Evolutionary conservation across 257 asterid species (phyloP).

Genomic region (Capsicum baccatum): DNA sequence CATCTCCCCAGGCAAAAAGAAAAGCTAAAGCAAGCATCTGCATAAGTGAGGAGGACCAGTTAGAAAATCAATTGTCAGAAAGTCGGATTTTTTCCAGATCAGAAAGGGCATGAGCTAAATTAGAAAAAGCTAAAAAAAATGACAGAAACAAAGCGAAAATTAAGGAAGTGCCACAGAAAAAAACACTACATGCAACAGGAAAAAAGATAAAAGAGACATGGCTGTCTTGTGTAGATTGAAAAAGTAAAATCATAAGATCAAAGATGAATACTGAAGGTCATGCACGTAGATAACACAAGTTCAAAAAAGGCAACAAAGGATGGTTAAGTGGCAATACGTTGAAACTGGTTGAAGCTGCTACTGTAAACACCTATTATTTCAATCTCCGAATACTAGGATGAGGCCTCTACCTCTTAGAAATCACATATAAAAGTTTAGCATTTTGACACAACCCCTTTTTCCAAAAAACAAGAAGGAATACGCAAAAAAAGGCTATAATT

Average conservation of each 20-base stretch:
- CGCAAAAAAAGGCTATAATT: background rate
- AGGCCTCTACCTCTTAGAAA: background rate
- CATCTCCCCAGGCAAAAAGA: background rate
- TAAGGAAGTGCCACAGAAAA: background rate
- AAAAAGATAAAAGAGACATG: background rate
- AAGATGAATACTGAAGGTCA: constrained; percentile 9
- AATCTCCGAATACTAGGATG: constrained; percentile 7
- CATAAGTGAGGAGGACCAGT: background rate
- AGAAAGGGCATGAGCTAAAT: background rate
- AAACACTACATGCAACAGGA: background rate
- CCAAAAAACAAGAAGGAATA: background rate
- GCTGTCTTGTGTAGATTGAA: constrained; percentile 15
- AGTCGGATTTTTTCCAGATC: background rate
- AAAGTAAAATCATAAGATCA: background rate
- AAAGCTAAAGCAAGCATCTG: background rate
- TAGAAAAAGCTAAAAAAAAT: background rate
- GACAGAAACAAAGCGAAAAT: background rate
- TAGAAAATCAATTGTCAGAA: background rate
- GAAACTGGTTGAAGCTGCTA: background rate
- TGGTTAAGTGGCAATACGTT: background rate
- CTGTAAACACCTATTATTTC: background rate
- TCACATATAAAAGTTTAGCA: background rate
- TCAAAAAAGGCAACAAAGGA: background rate
- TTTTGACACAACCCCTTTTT: background rate
- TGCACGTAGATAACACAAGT: background rate